Evolutionary conservation across 495 filamentous ascomycete genomes (phyloP).

Genomic region (Platismatia glauca): DNA sequence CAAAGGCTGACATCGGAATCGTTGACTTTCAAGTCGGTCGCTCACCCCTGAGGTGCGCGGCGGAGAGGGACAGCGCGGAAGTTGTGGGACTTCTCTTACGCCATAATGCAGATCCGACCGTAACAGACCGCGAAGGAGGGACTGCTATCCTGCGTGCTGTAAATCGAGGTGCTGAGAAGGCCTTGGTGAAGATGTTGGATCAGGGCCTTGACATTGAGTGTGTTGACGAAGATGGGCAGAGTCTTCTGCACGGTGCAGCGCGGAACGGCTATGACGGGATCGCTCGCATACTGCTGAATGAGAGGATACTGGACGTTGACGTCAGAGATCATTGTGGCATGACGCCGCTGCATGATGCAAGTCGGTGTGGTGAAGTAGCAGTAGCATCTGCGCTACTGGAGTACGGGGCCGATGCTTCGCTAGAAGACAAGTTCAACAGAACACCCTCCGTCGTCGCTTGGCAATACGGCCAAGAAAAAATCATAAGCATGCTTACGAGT

Average conservation of each 20-base stretch:
- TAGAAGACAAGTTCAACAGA: conserved; percentile 12
- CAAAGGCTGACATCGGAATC: conserved; percentile 3
- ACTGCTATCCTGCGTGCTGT: conserved; percentile 18
- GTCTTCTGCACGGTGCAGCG: conserved; percentile 21
- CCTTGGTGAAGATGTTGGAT: conserved; percentile 9
- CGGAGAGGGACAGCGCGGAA: not conserved
- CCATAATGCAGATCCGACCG: conserved; percentile 13
- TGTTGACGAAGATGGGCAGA: conserved; percentile 18
- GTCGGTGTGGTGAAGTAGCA: conserved; percentile 10
- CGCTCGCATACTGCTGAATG: conserved; percentile 13
- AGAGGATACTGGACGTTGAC: not conserved
- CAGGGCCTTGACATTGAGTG: conserved; percentile 9
- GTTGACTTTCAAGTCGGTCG: conserved; percentile 7
- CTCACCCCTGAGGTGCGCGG: conserved; percentile 18
- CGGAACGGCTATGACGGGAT: conserved; percentile 13
- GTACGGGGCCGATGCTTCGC: conserved; percentile 12
- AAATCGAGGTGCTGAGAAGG: conserved; percentile 13
- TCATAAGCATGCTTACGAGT: conserved; percentile 15
- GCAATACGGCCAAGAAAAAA: conserved; percentile 15
- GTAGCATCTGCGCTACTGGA: conserved; percentile 11
- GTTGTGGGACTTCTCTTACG: conserved; percentile 9
- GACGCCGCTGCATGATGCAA: conserved; percentile 22
- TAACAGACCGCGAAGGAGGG: conserved; percentile 13
- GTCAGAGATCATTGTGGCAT: conserved; percentile 1
- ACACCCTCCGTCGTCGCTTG: conserved; percentile 20